Evolutionary conservation across 305 asterid species (phyloP).

Genomic region (Ajuga reptans): DNA sequence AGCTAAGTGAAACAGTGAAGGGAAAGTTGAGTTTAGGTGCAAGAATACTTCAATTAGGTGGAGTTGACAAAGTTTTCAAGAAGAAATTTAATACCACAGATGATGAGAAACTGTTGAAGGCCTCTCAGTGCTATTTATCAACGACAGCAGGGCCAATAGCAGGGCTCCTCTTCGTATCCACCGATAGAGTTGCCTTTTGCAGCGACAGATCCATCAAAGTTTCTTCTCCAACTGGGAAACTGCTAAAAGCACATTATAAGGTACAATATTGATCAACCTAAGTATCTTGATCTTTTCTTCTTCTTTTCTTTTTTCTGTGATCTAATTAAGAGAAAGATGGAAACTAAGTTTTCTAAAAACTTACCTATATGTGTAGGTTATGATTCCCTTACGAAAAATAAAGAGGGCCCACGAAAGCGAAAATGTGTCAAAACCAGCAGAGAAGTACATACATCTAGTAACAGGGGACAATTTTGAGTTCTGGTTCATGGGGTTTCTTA

Average conservation of each 20-base stretch:
- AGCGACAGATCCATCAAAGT: slow-evolving; percentile 49
- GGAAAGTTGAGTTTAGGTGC: slow-evolving; percentile 48
- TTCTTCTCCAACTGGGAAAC: slow-evolving; percentile 38
- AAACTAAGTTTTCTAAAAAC: neutral
- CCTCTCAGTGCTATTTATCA: slow-evolving; percentile 52
- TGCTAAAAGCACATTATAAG: slow-evolving; percentile 44
- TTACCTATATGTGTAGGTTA: slow-evolving; percentile 28
- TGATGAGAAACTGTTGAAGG: slow-evolving; percentile 44
- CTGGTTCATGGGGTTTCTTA: slow-evolving; percentile 55
- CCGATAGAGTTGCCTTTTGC: slow-evolving; percentile 46
- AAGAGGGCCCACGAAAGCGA: slow-evolving; percentile 36
- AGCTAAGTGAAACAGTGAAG: slow-evolving; percentile 40
- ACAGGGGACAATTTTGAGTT: slow-evolving; percentile 42
- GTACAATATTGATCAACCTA: slow-evolving; percentile 12
- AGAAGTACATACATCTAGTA: slow-evolving; percentile 45
- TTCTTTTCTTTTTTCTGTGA: too few species aligned
- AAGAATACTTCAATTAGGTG: slow-evolving; percentile 48
- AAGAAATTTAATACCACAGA: slow-evolving; percentile 33
- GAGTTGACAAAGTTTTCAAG: slow-evolving; percentile 47
- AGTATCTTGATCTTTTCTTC: too few species aligned
- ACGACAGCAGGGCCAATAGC: slow-evolving; percentile 60
- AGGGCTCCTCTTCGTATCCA: slow-evolving; percentile 47
- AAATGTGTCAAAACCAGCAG: slow-evolving; percentile 30
- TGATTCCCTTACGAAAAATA: slow-evolving; percentile 35
- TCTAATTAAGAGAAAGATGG: neutral